phyloP scores from a whole-genome alignment of 345 rosid species.

The Eucalyptus sp. region DNA sequence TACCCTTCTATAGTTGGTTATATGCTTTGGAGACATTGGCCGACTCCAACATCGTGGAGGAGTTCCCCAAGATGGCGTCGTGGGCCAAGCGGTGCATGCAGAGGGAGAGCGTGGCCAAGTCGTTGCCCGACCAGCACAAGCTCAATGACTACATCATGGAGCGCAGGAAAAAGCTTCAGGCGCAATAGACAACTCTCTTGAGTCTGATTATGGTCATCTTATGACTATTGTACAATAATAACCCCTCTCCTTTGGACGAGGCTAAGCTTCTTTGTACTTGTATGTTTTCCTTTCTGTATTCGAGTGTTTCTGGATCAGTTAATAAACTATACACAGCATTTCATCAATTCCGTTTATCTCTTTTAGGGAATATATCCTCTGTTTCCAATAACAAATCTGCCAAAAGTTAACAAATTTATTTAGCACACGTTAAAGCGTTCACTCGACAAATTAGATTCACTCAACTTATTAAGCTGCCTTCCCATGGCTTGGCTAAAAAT shows the following conservation, averaged over 20 bases:
- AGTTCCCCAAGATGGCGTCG: constrained; percentile 2
- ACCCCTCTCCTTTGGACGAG: neutral
- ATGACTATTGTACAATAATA: neutral
- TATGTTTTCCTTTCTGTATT: neutral
- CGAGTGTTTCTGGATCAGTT: neutral
- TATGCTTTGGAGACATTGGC: neutral
- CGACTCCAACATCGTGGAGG: neutral
- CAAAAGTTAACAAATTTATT: neutral
- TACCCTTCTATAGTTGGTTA: constrained; percentile 2
- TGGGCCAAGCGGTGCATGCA: constrained; percentile 12
- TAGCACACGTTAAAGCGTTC: neutral
- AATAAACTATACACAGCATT: neutral
- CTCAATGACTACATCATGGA: neutral
- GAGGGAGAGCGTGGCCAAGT: constrained; percentile 2
- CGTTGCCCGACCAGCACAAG: neutral
- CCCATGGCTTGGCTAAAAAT: neutral
- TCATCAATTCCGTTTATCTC: neutral
- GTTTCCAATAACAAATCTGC: neutral
- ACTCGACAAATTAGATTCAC: neutral
- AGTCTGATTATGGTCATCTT: neutral
- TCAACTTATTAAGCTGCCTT: neutral
- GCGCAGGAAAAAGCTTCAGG: neutral
- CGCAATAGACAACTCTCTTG: neutral
- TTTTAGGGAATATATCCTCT: neutral
- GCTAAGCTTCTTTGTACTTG: neutral